These are phyloP conservation scores for Nannizziopsis arthrosporioides DNA, from an alignment of 2,329 filamentous ascomycete genomes.

Conservation along the genomic window DNA sequence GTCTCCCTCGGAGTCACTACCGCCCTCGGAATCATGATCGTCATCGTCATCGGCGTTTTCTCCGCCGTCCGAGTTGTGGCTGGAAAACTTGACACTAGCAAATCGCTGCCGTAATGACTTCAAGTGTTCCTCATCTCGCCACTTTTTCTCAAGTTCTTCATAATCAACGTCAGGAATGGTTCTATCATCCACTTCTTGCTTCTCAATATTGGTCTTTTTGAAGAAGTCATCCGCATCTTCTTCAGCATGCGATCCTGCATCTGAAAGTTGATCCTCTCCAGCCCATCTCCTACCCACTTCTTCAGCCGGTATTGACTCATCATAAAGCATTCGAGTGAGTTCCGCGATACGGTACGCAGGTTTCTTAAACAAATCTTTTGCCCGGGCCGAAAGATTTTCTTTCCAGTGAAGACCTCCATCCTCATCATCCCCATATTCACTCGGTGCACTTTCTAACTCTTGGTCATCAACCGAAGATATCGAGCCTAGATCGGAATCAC, in stretches of 20 bases:
- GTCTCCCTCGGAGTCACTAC: constrained; percentile 54
- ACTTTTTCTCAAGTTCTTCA: constrained; percentile 68
- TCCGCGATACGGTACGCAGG: constrained; percentile 68
- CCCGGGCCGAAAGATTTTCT: constrained; percentile 66
- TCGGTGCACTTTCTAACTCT: constrained; percentile 39
- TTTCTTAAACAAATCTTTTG: constrained; percentile 58
- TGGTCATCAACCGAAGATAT: constrained; percentile 55
- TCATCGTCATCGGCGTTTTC: constrained; percentile 43
- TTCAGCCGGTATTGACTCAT: constrained; percentile 60
- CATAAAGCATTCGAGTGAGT: constrained; percentile 79
- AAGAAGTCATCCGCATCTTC: constrained; percentile 58
- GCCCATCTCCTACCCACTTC: constrained; percentile 72
- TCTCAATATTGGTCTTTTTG: constrained; percentile 42
- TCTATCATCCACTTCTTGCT: constrained; percentile 56
- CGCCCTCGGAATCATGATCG: constrained; percentile 24
- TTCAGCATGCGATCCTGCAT: constrained; percentile 46
- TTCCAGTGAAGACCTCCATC: constrained; percentile 75
- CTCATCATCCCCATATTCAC: constrained; percentile 45
- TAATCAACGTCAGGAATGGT: constrained; percentile 71
- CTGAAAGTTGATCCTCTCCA: constrained; percentile 40
- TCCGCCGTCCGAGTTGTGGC: constrained; percentile 42
- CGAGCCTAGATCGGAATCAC: constrained; percentile 90
- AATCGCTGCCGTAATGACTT: constrained; percentile 65
- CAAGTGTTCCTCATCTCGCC: constrained; percentile 67
- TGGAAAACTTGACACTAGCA: constrained; percentile 54